Base-by-base conservation (phyloP, 1,284 basidiomycete genomes). In the Rhizopogon parksii region DNA sequence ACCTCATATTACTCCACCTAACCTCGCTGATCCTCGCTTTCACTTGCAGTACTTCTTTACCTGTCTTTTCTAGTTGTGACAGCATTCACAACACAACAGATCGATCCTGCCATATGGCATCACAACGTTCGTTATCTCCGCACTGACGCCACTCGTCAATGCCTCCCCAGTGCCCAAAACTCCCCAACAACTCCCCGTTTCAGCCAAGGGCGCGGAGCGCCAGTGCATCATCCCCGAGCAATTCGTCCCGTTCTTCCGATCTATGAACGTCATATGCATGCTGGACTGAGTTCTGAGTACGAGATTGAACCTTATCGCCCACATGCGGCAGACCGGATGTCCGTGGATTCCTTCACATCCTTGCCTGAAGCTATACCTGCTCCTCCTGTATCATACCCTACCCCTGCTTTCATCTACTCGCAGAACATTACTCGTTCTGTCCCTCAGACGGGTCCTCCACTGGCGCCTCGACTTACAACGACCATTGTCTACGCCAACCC, bases 81-180 rank as follows among this genome's bases (percentile, higher is more conserved):
- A 24, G 58, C 67, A 46, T 53, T 75, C 38, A 56, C 71, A 17
- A 72, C 68, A 55, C 59, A 68, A 25, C 61, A 58, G 30, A 62
- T 66, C 17, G 77, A 82, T 57, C 63, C 69, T 27, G 64, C 65
- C 3, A 68, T 86, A 39, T 87, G 84, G 82, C 61, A 68, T 36
- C 68, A 72, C 34, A 68, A 69, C 54, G 74, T 82, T 36, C 74
- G 75, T 46, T 66, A 71, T 52, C 78, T 82, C 57, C 71, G 67
- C 12, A 68, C 64, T 64, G 67, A 57, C 5, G 55, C 61, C 37
- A 49, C 60, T 24, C 64, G 60, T n/a, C 60, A 61, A 37, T 50
- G 53, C 38, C 51, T 68, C 27, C 54, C 60, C 38, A 70, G 58
- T 48, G 45, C 60, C 14, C 66, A 68, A 2, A 60, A 57, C 47